phyloP scores from a whole-genome alignment of 257 asterid species.

The Penstemon barbatus region DNA sequence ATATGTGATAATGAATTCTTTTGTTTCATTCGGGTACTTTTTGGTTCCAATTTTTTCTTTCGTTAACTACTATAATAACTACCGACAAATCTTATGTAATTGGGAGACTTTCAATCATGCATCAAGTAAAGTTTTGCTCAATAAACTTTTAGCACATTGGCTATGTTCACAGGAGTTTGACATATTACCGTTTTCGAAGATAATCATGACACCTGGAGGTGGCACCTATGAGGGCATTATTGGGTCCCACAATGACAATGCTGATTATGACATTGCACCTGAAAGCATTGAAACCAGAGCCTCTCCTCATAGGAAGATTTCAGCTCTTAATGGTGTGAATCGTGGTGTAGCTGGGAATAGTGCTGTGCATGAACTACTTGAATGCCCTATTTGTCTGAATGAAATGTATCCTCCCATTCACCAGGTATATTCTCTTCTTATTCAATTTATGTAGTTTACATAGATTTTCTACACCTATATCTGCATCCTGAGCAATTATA shows the following conservation, averaged over 20 bases:
- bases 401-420: slow-evolving; percentile 81
- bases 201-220: slow-evolving; percentile 63
- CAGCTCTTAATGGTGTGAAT: slow-evolving; percentile 40
- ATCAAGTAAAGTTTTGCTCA: neutral
- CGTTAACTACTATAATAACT: neutral
- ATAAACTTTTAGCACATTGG: slow-evolving; percentile 21
- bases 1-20: neutral
- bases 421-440: slow-evolving; percentile 51
- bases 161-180: slow-evolving; percentile 27
- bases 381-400: slow-evolving; percentile 72
- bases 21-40: slow-evolving; percentile 9
- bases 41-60: neutral
- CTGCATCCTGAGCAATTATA: slow-evolving; percentile 2
- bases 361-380: slow-evolving; percentile 73
- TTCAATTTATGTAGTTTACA: slow-evolving; percentile 10
- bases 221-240: slow-evolving; percentile 41
- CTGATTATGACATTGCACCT: slow-evolving; percentile 45
- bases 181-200: slow-evolving; percentile 9
- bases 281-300: slow-evolving; percentile 51
- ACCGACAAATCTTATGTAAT: neutral
- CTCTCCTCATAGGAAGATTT: slow-evolving; percentile 48
- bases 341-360: slow-evolving; percentile 49
- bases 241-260: slow-evolving; percentile 37
- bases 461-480: slow-evolving; percentile 16
- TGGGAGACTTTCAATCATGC: too few species aligned